Conservation (phyloP, 805 yeast species). For the Candida ulmi region DNA sequence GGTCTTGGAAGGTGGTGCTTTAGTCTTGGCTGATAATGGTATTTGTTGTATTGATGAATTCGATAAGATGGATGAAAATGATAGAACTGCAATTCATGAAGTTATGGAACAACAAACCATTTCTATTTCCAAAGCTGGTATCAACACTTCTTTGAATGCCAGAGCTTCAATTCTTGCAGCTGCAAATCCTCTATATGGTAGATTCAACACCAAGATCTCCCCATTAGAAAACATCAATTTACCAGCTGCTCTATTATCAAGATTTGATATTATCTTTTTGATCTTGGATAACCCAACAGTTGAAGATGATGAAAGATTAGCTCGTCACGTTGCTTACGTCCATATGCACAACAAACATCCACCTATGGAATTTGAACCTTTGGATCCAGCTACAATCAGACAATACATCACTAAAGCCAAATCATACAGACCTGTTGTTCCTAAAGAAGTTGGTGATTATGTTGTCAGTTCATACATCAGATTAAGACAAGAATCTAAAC, state of each 20-base stretch:
- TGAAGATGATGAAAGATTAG: slow-evolving; percentile 79
- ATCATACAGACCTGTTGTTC: slow-evolving; percentile 76
- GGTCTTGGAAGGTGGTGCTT: slow-evolving; percentile 97
- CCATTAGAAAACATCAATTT: slow-evolving; percentile 94
- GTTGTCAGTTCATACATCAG: slow-evolving; percentile 83
- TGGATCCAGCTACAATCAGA: slow-evolving; percentile 75
- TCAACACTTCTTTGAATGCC: slow-evolving; percentile 92
- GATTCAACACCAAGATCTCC: slow-evolving; percentile 84
- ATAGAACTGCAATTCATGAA: slow-evolving; percentile 96
- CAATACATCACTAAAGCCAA: slow-evolving; percentile 87
- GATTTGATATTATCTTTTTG: slow-evolving; percentile 87
- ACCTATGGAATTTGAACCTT: slow-evolving; percentile 62
- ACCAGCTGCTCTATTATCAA: slow-evolving; percentile 92
- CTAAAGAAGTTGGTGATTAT: slow-evolving; percentile 78
- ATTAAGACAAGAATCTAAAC: slow-evolving; percentile 86
- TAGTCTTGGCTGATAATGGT: slow-evolving; percentile 95
- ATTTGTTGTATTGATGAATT: slow-evolving; percentile 98
- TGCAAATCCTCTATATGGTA: slow-evolving; percentile 95
- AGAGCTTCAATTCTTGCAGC: slow-evolving; percentile 95
- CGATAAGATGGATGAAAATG: slow-evolving; percentile 97
- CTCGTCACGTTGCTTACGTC: slow-evolving; percentile 91
- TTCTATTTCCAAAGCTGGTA: slow-evolving; percentile 95
- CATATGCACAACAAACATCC: slow-evolving; percentile 94
- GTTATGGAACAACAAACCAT: slow-evolving; percentile 99
- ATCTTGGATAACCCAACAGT: slow-evolving; percentile 79